Conservation (phyloP, 371 early-diverging fungal species). For the Mortierella sp. region DNA sequence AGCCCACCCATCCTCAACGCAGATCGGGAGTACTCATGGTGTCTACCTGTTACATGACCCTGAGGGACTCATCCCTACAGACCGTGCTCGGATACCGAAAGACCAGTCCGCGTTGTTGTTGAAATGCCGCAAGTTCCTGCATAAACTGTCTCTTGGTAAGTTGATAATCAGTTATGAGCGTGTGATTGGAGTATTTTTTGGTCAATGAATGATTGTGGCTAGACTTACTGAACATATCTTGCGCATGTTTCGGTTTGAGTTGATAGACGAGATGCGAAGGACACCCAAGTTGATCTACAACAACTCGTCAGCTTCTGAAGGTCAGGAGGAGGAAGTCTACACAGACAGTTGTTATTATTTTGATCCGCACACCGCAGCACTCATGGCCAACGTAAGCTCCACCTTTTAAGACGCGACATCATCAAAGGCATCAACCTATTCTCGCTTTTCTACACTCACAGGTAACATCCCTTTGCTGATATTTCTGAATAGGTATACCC, state of each 20-base stretch:
- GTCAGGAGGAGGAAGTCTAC: slow-evolving; percentile 42
- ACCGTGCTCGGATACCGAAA: slow-evolving; percentile 18
- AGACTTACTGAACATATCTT: background rate
- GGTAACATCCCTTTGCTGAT: background rate
- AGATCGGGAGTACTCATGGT: slow-evolving; percentile 58
- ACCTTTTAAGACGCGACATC: background rate
- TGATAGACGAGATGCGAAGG: slow-evolving; percentile 27
- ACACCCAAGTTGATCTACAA: slow-evolving; percentile 21
- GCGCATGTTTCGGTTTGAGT: background rate
- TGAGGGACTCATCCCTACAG: slow-evolving; percentile 9
- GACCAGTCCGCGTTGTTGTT: slow-evolving; percentile 31
- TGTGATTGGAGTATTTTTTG: background rate
- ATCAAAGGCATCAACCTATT: background rate
- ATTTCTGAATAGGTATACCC: slow-evolving; percentile 20
- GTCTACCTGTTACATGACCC: slow-evolving; percentile 53
- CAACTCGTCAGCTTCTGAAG: background rate
- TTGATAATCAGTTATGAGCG: background rate
- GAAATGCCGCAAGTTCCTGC: slow-evolving; percentile 47
- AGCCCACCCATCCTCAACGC: slow-evolving; percentile 56
- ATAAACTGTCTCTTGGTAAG: slow-evolving; percentile 52
- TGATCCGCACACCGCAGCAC: slow-evolving; percentile 45
- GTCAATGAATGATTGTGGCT: too few relatives aligned
- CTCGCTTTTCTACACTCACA: background rate
- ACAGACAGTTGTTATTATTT: slow-evolving; percentile 60
- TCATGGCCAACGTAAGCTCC: slow-evolving; percentile 45